Percentiles rank a stretch among this genome's conserved stretches.
Conservation (phyloP, 495 filamentous ascomycete genomes). For the Xylaria nigripes region DNA sequence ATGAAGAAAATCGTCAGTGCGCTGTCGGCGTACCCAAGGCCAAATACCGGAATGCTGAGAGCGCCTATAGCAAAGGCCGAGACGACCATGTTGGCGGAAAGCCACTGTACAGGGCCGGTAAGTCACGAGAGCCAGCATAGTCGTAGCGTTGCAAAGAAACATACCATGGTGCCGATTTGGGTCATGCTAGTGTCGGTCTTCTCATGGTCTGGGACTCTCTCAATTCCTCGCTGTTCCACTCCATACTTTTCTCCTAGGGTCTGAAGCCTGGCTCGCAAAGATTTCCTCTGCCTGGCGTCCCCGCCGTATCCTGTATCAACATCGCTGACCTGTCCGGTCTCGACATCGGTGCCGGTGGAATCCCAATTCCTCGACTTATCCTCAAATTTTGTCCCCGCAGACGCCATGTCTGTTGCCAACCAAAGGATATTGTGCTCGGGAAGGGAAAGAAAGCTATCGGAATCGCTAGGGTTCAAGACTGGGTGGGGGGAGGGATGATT, state of each 20-base stretch:
- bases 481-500: too few relatives aligned
- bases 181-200: conserved; percentile 56
- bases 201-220: conserved; percentile 69
- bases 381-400: not conserved
- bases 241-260: conserved; percentile 59
- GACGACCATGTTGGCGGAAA: conserved; percentile 78
- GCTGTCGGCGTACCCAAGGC: conserved; percentile 67
- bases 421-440: not conserved
- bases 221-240: conserved; percentile 73
- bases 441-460: not conserved
- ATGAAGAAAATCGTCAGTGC: conserved; percentile 70
- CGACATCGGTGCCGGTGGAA: conserved; percentile 19
- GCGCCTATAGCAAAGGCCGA: conserved; percentile 76
- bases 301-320: conserved; percentile 53
- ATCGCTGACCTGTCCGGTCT: conserved; percentile 39
- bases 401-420: not conserved
- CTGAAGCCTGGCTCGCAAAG: conserved; percentile 58
- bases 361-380: not conserved
- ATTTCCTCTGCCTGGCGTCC: conserved; percentile 54
- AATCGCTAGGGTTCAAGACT: too few relatives aligned
- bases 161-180: conserved; percentile 70
- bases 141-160: conserved; percentile 16
- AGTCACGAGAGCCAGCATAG: not conserved
- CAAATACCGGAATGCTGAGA: conserved; percentile 57
- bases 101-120: conserved; percentile 49